Base-by-base conservation (phyloP, 176 grass and related monocot species). In the Musa schizocarpa region DNA sequence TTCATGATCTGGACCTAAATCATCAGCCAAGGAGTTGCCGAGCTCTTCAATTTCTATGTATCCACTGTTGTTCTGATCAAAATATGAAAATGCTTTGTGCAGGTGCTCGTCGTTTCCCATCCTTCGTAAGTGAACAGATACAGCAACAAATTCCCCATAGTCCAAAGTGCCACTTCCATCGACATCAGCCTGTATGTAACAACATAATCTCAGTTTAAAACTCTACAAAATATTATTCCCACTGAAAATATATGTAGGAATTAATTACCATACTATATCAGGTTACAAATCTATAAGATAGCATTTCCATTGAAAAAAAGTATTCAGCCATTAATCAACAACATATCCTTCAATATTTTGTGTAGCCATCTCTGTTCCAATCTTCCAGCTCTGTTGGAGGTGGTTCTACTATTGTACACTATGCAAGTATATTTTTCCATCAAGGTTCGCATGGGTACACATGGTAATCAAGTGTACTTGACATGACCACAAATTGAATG, bases 21-120 rank as follows among this genome's bases (percentile, higher is more conserved):
- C 68, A 20, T 70, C 48, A 50, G 48, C 68, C 49, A 70, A 51
- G 43, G 68, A 21, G 12, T 70, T 16, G 20, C 43, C 51, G 17
- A 70, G 68, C 49, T 70, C 68, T 21, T 70, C 68, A 21, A 70
- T 50, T 51, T 70, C 68, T 70, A 70, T 70, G 68, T 70, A 70
- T 51, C 68, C 68, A 52, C 68, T 70, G 48, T 70, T 52, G 16
- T 70, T 50, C 68, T 13, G 68, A 21, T 70, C 68, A 9, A 70
- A 70, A 17, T 70, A 70, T 51, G 68, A 70, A n/a, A 70, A 70
- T 43, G 68, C 68, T 51, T n/a, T 70, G 1, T 19, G 68, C 16
- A 70, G 68, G 48, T 70, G 68, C 49, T 70, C 68, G 20, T 70
- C 68, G 12, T 70, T 51, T 70, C 68, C 68, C 9, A 70, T 51